phyloP scores from a whole-genome alignment of 352 stramenopile species.

The Elongisporangium anandrum region DNA sequence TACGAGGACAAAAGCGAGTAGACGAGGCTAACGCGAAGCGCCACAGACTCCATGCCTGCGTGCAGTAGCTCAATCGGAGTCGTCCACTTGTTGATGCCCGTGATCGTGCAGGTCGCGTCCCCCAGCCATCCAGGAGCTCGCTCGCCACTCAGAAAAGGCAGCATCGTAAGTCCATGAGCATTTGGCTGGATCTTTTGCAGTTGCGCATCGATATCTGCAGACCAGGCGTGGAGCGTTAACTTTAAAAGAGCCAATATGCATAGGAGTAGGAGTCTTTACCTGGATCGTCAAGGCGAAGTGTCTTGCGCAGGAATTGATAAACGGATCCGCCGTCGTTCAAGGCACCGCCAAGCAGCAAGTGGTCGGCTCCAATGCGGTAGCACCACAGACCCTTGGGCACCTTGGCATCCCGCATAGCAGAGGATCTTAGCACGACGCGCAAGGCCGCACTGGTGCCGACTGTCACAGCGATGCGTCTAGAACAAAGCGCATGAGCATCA shows the following conservation, averaged over 20 bases:
- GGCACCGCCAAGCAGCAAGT: constrained; percentile 90
- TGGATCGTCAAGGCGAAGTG: constrained; percentile 51
- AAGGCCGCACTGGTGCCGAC: constrained; percentile 93
- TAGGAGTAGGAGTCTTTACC: constrained; percentile 13
- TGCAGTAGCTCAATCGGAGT: constrained; percentile 86
- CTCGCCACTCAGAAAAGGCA: constrained; percentile 93
- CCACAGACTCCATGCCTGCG: constrained; percentile 88
- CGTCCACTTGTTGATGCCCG: constrained; percentile 89
- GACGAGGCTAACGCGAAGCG: constrained; percentile 83
- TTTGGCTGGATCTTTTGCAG: constrained; percentile 49
- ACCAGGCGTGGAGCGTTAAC: too few relatives aligned
- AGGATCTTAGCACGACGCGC: constrained; percentile 75
- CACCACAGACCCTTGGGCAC: constrained; percentile 92
- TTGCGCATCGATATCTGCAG: constrained; percentile 17
- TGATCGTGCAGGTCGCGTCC: constrained; percentile 88
- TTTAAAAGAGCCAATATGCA: constrained; percentile 1
- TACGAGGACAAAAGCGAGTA: constrained; percentile 65
- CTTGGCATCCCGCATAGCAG: constrained; percentile 43
- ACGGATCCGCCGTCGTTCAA: constrained; percentile 97
- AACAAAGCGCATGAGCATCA: constrained; percentile 4
- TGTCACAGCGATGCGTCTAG: constrained; percentile 89
- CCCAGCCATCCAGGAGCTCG: constrained; percentile 90
- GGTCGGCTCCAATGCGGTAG: constrained; percentile 86
- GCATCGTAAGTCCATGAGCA: constrained; percentile 73
- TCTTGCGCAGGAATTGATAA: constrained; percentile 87